These are phyloP conservation scores for Lactifluus piperatus DNA, from an alignment of 768 basidiomycete genomes.

Conservation along the genomic window DNA sequence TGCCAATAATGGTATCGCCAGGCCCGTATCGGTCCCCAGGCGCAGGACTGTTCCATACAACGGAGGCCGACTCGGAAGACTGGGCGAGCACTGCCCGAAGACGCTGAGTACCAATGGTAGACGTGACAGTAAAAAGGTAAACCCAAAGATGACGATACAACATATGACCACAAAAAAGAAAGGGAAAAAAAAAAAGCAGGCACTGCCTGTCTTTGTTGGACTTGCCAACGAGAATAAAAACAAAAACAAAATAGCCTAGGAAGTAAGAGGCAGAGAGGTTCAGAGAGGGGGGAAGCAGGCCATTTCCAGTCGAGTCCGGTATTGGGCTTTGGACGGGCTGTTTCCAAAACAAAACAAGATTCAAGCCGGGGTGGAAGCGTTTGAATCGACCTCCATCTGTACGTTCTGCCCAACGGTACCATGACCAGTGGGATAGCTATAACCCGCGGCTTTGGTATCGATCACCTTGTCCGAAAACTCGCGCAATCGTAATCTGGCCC, in stretches of 20 bases:
- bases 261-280: neutral
- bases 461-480: constrained; percentile 41
- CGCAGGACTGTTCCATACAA: constrained; percentile 27
- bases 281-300: neutral
- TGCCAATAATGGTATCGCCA: constrained; percentile 27
- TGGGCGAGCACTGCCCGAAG: neutral
- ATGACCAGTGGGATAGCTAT: neutral
- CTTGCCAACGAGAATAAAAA: constrained; percentile 8
- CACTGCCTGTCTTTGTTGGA: constrained; percentile 12
- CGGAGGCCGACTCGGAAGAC: neutral
- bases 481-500: constrained; percentile 42
- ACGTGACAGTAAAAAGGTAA: constrained; percentile 1
- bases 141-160: constrained; percentile 2
- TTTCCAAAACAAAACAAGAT: neutral
- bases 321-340: constrained; percentile 26
- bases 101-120: neutral
- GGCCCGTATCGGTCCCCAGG: constrained; percentile 24
- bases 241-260: too few relatives aligned
- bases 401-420: constrained; percentile 21
- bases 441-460: constrained; percentile 24
- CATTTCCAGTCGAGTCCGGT: neutral
- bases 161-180: neutral
- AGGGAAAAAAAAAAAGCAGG: neutral
- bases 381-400: constrained; percentile 66
- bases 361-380: constrained; percentile 55